Evolutionary conservation across 352 stramenopile genomes (phyloP).

Genomic region (Phytophthora pseudosyringae): DNA sequence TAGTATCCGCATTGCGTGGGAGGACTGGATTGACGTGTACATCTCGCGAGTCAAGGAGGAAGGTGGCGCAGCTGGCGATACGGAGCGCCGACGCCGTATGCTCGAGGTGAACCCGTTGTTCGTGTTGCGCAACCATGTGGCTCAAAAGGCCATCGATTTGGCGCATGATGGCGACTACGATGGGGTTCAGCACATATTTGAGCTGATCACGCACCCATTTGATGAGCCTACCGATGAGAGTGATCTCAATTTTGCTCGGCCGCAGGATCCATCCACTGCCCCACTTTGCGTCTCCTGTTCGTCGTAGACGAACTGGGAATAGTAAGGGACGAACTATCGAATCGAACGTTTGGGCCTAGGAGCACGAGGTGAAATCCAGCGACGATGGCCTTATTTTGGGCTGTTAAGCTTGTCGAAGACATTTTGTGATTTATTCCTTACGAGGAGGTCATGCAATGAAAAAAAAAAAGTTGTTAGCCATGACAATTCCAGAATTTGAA

Average conservation of each 20-base stretch:
- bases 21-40: constrained; percentile 67
- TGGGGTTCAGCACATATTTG: constrained; percentile 69
- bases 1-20: constrained; percentile 56
- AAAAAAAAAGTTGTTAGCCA: constrained; percentile 1
- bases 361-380: background rate
- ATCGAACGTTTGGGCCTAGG: background rate
- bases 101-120: constrained; percentile 79
- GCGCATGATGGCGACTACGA: constrained; percentile 74
- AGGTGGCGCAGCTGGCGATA: constrained; percentile 41
- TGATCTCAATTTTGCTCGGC: constrained; percentile 55
- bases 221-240: constrained; percentile 45
- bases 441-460: background rate
- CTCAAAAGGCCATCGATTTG: constrained; percentile 86
- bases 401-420: background rate
- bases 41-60: constrained; percentile 52
- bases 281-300: constrained; percentile 87
- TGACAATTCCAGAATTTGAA: too few species aligned
- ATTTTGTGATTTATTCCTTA: too few species aligned
- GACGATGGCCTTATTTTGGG: background rate
- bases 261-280: constrained; percentile 53
- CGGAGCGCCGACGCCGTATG: constrained; percentile 56
- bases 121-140: constrained; percentile 91
- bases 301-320: constrained; percentile 45
- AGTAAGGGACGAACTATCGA: constrained; percentile 1
- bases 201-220: constrained; percentile 78